Evolutionary conservation across 352 stramenopile genomes (phyloP).

Genomic region (Poterioochromonas sp.): DNA sequence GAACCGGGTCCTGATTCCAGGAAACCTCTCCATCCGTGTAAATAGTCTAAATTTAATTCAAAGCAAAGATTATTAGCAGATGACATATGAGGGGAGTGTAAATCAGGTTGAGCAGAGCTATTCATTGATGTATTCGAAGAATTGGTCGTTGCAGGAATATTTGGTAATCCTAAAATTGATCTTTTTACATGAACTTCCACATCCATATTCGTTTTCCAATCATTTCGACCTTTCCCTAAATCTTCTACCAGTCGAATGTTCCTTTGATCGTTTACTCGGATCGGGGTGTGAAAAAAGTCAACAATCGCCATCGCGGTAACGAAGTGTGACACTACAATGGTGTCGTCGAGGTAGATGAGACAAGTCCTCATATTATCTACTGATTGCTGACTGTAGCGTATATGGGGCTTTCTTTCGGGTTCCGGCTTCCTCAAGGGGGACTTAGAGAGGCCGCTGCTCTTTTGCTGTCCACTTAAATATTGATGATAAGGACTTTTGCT

Average conservation of each 20-base stretch:
- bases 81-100: background rate
- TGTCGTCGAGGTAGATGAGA: background rate
- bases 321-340: background rate
- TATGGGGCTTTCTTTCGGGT: too few relatives aligned
- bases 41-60: background rate
- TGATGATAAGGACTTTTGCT: too few relatives aligned
- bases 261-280: background rate
- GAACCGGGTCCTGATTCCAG: background rate
- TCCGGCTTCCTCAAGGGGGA: too few relatives aligned
- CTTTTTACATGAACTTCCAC: constrained; percentile 23
- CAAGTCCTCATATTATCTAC: constrained; percentile 15
- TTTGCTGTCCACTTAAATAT: too few relatives aligned
- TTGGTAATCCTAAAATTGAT: background rate
- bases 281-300: background rate
- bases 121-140: background rate
- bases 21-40: constrained; percentile 18
- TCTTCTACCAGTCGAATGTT: background rate
- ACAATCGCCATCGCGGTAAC: background rate
- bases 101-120: background rate
- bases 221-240: background rate
- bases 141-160: background rate
- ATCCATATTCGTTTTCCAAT: background rate
- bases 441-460: too few relatives aligned
- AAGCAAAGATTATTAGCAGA: background rate
- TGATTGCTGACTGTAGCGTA: constrained; percentile 25